Percentiles rank a stretch among this genome's conserved stretches.
Conservation (phyloP, 2,329 filamentous ascomycete genomes). For the Stagonosporopsis vannaccii region DNA sequence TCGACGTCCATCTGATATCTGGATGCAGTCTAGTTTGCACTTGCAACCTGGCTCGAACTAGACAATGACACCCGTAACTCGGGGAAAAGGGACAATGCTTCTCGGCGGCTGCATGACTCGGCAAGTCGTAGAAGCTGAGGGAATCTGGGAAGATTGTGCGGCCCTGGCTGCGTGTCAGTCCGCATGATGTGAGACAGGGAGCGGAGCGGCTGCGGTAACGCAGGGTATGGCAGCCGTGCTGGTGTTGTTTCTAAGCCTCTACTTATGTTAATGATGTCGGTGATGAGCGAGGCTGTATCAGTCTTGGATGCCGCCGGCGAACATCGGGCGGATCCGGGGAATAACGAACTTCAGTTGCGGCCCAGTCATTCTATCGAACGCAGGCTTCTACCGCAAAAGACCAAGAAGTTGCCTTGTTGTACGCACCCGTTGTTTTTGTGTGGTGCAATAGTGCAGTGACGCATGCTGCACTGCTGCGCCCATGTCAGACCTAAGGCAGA, state of each 20-base stretch:
- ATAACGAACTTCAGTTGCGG: not conserved
- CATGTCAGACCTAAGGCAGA: conserved; percentile 1
- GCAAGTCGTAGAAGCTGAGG: not conserved
- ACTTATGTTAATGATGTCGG: not conserved
- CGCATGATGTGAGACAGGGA: conserved; percentile 21
- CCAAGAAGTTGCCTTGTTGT: not conserved
- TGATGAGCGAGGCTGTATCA: not conserved
- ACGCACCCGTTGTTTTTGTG: conserved; percentile 1
- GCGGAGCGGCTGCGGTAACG: conserved; percentile 8
- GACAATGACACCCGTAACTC: conserved; percentile 1
- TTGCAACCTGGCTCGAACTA: not conserved
- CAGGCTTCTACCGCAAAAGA: not conserved
- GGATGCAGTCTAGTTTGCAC: not conserved
- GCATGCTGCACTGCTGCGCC: conserved; percentile 6
- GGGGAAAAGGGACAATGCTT: not conserved
- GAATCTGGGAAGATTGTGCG: conserved; percentile 1
- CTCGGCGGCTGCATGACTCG: conserved; percentile 12
- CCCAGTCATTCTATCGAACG: not conserved
- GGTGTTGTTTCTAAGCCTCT: not conserved
- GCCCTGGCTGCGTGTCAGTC: conserved; percentile 5
- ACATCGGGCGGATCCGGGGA: not conserved
- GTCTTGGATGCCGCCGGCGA: not conserved
- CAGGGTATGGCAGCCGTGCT: conserved; percentile 1
- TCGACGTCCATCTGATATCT: not conserved
- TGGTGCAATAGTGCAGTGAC: not conserved